Percentiles rank a stretch among this genome's conserved stretches.
phyloP scores from a whole-genome alignment of 2,329 filamentous ascomycete genomes.

The Ascochyta pisi region DNA sequence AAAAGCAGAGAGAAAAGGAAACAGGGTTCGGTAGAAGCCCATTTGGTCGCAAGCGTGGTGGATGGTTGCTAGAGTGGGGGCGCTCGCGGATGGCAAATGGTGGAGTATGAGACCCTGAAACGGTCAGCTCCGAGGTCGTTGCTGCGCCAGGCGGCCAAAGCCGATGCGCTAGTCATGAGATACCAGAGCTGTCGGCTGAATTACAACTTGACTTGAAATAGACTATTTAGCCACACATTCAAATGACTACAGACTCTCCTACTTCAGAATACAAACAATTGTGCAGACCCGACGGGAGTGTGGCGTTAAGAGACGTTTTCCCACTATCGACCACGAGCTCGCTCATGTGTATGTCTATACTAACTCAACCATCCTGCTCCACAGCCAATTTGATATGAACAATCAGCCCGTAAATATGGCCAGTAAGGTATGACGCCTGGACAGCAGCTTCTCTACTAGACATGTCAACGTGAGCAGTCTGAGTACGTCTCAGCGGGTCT shows the following conservation, averaged over 20 bases:
- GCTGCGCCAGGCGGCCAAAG: conserved; percentile 9
- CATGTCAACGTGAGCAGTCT: conserved; percentile 33
- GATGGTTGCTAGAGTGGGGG: conserved; percentile 44
- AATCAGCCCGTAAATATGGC: conserved; percentile 28
- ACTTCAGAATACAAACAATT: background rate
- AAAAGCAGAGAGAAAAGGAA: conserved; percentile 12
- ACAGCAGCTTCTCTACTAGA: conserved; percentile 21
- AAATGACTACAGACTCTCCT: background rate
- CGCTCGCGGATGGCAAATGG: conserved; percentile 38
- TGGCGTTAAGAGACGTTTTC: background rate
- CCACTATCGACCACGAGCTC: background rate
- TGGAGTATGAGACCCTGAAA: conserved; percentile 23
- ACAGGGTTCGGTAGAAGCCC: conserved; percentile 22
- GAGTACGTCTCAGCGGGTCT: conserved; percentile 29
- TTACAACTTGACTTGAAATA: background rate
- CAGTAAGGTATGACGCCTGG: conserved; percentile 18
- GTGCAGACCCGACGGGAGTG: background rate
- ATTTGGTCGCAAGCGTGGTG: conserved; percentile 36
- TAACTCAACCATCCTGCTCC: background rate
- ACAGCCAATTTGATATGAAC: background rate
- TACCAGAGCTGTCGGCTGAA: background rate
- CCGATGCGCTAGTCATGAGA: conserved; percentile 10
- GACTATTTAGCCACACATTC: background rate
- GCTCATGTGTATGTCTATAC: background rate
- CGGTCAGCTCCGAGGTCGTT: conserved; percentile 16